Evolutionary conservation across 345 rosid species (phyloP).

Genomic region (Euclidium syriacum): DNA sequence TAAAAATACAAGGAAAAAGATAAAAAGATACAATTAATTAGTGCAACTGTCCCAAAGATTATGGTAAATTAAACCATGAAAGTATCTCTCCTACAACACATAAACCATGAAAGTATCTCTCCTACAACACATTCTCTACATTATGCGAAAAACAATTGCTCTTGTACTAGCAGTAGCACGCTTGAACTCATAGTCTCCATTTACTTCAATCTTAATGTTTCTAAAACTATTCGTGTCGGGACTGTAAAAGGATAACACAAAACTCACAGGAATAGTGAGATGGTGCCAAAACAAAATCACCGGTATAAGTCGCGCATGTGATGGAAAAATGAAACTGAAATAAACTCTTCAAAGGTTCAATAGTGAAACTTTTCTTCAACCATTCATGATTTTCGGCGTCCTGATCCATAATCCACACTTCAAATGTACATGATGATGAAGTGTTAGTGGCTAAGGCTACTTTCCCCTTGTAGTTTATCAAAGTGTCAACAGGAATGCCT

Average conservation of each 20-base stretch:
- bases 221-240: background rate
- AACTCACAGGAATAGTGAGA: accelerated
- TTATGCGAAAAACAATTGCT: background rate
- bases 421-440: background rate
- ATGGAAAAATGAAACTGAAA: background rate
- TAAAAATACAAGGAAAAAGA: too few species aligned
- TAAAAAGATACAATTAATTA: too few species aligned
- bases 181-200: background rate
- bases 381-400: background rate
- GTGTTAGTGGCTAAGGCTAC: background rate
- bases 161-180: accelerated
- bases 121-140: background rate
- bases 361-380: background rate
- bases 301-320: background rate
- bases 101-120: background rate
- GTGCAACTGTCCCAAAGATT: too few species aligned
- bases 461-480: conserved; percentile 1
- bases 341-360: background rate
- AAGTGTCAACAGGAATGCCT: background rate
- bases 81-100: background rate
- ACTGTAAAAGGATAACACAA: background rate
- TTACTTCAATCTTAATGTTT: background rate
- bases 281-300: conserved; percentile 11
- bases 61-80: too few species aligned
- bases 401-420: conserved; percentile 7